These are phyloP conservation scores for Oryza glaberrima DNA, from an alignment of 176 grass and related monocot genomes.

Conservation along the genomic window DNA sequence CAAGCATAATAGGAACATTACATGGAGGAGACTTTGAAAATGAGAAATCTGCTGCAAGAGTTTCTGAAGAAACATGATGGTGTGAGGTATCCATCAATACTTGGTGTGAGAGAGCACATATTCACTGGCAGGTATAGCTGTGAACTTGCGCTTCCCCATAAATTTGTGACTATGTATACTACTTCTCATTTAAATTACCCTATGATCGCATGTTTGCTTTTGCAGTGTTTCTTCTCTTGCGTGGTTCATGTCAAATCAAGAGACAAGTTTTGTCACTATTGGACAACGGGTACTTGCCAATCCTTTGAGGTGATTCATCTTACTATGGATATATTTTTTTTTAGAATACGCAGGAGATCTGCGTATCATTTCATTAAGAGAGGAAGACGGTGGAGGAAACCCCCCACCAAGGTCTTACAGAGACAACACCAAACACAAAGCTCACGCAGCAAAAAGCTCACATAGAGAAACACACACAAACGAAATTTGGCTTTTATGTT, in stretches of 20 bases:
- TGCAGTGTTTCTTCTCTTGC: slow-evolving; percentile 99
- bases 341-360: no score
- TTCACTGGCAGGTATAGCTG: slow-evolving; percentile 78
- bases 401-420: no score
- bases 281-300: slow-evolving; percentile 91
- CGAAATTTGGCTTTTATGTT: background rate
- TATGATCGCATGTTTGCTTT: slow-evolving; percentile 38
- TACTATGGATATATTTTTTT: background rate
- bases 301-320: slow-evolving; percentile 84
- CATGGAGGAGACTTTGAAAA: slow-evolving; percentile 96
- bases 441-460: no score
- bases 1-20: slow-evolving; percentile 76
- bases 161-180: background rate
- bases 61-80: slow-evolving; percentile 93
- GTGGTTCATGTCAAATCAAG: slow-evolving; percentile 99
- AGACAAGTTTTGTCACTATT: slow-evolving; percentile 99
- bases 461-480: no score
- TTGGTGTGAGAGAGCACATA: slow-evolving; percentile 97
- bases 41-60: slow-evolving; percentile 98
- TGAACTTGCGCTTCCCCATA: background rate
- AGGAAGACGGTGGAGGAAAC: no score
- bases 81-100: slow-evolving; percentile 92
- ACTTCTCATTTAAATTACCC: background rate
- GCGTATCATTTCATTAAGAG: no score
- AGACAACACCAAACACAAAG: no score